Conservation (phyloP, 169 alveolate genomes). For the Cystoisospora suis region DNA sequence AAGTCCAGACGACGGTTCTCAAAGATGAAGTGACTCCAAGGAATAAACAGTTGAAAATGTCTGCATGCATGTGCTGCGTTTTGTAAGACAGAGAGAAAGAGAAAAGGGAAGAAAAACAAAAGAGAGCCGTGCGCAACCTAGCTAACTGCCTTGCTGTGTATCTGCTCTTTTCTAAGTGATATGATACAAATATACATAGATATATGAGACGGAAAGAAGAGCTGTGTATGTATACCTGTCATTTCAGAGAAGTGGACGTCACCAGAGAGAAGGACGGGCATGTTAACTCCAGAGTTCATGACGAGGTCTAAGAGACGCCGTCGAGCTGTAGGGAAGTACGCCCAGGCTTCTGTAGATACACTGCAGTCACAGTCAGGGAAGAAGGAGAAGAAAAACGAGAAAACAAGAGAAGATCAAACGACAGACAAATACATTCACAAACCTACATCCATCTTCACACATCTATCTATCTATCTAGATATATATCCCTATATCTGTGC, state of each 20-base stretch:
- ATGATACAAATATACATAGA: background rate
- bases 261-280: conserved; percentile 58
- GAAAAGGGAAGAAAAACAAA: too few relatives aligned
- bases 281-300: conserved; percentile 50
- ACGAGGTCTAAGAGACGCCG: conserved; percentile 45
- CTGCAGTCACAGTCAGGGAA: conserved; percentile 1
- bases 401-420: background rate
- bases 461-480: background rate
- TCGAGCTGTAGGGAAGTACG: conserved; percentile 56
- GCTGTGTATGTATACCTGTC: conserved; percentile 9
- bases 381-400: too few relatives aligned
- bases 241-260: conserved; percentile 62
- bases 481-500: background rate
- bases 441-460: background rate
- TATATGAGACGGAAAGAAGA: background rate
- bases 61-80: too few relatives aligned
- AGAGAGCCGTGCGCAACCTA: too few relatives aligned
- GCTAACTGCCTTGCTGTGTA: too few relatives aligned
- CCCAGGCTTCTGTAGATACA: conserved; percentile 60
- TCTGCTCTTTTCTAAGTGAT: too few relatives aligned
- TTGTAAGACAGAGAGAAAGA: too few relatives aligned
- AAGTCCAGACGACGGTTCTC: too few relatives aligned
- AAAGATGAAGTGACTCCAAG: too few relatives aligned
- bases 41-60: too few relatives aligned
- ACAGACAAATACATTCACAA: background rate